Evolutionary conservation across 805 yeast species (phyloP), one percentile per base, ranked within the genome.

Genomic region (Ogataea pignaliae): DNA sequence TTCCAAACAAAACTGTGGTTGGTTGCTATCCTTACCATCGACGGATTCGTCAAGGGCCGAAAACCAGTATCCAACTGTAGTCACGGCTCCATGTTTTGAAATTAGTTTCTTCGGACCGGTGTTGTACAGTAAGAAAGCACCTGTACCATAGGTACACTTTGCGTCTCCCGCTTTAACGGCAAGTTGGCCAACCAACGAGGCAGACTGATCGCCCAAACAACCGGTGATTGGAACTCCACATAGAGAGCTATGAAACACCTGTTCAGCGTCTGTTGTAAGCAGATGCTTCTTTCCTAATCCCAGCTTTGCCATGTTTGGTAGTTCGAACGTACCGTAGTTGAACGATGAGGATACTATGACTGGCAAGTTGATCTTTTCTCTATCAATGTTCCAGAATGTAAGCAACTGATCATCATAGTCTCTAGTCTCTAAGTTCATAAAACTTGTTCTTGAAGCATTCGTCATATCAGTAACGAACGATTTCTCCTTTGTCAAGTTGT

Each of bases 141-240:
- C 98, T 1, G 98, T 90, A 50, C 98, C 98, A 59, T 89, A 90
- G 10, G 98, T 90, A 73, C 96, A 88, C 66, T 90, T 90, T 37
- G 96, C 96, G 37, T 84, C 80, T 44, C 97, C 97, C 36, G 79
- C 75, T 51, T 78, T 73, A 56, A 88, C 79, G 1, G 96, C 96
- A 65, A 87, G 66, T 66, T 90, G 97, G 32, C 97, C 98, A 40
- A 89, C 96, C 48, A 91, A 66, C 2, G 97, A 93, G 2, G 97
- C 88, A 44, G 90, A 80, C 70, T 90, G 98, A 68, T 90, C 98
- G 46, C 97, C 97, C 29, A 90, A 72, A 66, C 96, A 87, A 37
- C 97, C 97, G 55, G 87, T 78, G 45, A 90, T 79, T 31, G 96
- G 96, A 26, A 83, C 71, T 37, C 76, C 81, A 41, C 73, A 70